Percentiles rank a stretch among this genome's conserved stretches.
Evolutionary conservation across 2,329 filamentous ascomycete species (phyloP).

Genomic region (Paradendryphiella salina): DNA sequence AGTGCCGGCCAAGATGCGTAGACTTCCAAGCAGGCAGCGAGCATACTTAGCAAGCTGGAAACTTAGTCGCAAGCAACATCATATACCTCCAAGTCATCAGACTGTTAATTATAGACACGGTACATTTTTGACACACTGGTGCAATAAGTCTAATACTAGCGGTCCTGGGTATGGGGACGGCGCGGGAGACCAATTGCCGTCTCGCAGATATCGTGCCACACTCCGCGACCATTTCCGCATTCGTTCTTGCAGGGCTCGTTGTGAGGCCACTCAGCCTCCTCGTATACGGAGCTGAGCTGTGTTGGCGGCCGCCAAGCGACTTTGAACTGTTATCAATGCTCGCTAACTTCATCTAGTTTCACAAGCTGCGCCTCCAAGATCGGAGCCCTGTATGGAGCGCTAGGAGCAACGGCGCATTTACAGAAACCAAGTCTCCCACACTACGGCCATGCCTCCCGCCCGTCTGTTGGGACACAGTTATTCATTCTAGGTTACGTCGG

Average conservation of each 20-base stretch:
- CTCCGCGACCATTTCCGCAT: slow-evolving; percentile 12
- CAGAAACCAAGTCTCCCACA: slow-evolving; percentile 12
- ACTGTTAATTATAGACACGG: slow-evolving; percentile 9
- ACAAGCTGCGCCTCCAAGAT: slow-evolving; percentile 6
- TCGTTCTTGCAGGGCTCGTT: background rate
- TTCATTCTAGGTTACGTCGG: slow-evolving; percentile 17
- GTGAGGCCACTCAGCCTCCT: slow-evolving; percentile 4
- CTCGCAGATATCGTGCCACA: background rate
- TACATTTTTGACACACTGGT: slow-evolving; percentile 2
- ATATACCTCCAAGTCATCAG: background rate
- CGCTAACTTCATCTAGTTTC: slow-evolving; percentile 9
- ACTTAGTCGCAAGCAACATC: background rate
- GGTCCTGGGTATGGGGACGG: slow-evolving; percentile 1
- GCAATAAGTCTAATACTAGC: background rate
- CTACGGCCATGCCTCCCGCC: slow-evolving; percentile 19
- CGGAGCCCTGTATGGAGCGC: slow-evolving; percentile 10
- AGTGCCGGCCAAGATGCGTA: background rate
- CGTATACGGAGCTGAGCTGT: slow-evolving; percentile 9
- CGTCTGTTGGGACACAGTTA: slow-evolving; percentile 17
- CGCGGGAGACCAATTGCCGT: slow-evolving; percentile 10
- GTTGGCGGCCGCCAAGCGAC: slow-evolving; percentile 9
- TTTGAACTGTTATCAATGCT: slow-evolving; percentile 13
- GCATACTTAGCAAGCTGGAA: too few relatives aligned
- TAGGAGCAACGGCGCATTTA: slow-evolving; percentile 16
- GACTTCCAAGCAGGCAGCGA: too few relatives aligned